Conservation (phyloP, 2,329 filamentous ascomycete species). For the Huntiella savannae region DNA sequence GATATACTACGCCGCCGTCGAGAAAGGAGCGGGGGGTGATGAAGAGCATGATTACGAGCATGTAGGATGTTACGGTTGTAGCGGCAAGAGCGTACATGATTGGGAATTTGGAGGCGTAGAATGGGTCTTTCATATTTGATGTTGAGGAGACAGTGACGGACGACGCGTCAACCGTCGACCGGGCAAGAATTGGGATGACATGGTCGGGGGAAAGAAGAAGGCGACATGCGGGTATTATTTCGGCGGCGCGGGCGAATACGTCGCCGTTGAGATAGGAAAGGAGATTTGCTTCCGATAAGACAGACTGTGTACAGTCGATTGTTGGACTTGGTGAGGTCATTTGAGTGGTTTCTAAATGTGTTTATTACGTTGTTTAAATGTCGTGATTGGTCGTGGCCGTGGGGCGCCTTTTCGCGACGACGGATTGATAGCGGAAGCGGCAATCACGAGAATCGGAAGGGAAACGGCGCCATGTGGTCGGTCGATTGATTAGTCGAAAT, state of each 20-base stretch:
- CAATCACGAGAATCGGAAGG: neutral
- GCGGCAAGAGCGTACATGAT: slow-evolving; percentile 86
- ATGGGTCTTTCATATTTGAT: slow-evolving; percentile 61
- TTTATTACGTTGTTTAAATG: neutral
- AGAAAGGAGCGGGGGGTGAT: slow-evolving; percentile 91
- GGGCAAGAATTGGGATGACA: slow-evolving; percentile 1
- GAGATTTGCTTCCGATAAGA: slow-evolving; percentile 5
- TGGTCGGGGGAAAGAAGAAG: slow-evolving; percentile 2
- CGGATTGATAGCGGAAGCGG: neutral
- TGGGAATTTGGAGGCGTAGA: slow-evolving; percentile 84
- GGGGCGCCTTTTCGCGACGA: neutral
- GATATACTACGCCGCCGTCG: slow-evolving; percentile 63
- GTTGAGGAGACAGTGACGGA: slow-evolving; percentile 20
- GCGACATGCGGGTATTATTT: slow-evolving; percentile 3
- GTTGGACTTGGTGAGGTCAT: slow-evolving; percentile 1
- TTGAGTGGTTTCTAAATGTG: slow-evolving; percentile 1
- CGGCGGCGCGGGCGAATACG: slow-evolving; percentile 6
- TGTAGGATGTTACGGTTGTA: slow-evolving; percentile 77
- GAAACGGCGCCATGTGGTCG: neutral
- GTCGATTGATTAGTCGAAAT: neutral
- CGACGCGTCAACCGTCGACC: slow-evolving; percentile 13
- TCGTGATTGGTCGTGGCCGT: neutral
- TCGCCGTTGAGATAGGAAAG: slow-evolving; percentile 8
- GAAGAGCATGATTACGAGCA: slow-evolving; percentile 81
- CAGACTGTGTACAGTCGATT: slow-evolving; percentile 8